Evolutionary conservation across 768 basidiomycete genomes (phyloP).

Genomic region (Gloeopeniophorella convolvens): DNA sequence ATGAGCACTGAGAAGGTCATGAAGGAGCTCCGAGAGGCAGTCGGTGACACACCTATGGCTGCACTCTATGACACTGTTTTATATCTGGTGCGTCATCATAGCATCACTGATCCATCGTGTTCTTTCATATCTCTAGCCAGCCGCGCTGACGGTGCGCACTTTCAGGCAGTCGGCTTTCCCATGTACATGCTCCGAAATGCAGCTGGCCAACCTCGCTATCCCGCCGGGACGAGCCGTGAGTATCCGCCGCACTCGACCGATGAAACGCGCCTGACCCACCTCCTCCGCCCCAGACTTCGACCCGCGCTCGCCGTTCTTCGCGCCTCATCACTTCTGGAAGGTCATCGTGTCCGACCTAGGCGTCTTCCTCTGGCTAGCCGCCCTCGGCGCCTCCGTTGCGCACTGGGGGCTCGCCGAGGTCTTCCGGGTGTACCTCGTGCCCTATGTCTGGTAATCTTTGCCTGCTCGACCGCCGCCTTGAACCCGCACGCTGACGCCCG

Average conservation of each 20-base stretch:
- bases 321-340: slow-evolving; percentile 69
- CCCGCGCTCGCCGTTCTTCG: slow-evolving; percentile 76
- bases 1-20: slow-evolving; percentile 61
- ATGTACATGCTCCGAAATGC: slow-evolving; percentile 77
- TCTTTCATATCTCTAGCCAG: slow-evolving; percentile 45
- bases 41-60: slow-evolving; percentile 86
- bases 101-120: not conserved
- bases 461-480: too few species aligned
- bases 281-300: slow-evolving; percentile 52
- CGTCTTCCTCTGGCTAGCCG: slow-evolving; percentile 63
- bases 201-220: slow-evolving; percentile 80
- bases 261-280: not conserved
- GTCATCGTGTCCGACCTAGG: slow-evolving; percentile 82
- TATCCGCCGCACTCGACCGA: slow-evolving; percentile 28
- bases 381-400: slow-evolving; percentile 48
- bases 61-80: slow-evolving; percentile 45
- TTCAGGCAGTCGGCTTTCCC: slow-evolving; percentile 89
- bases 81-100: slow-evolving; percentile 52
- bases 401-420: slow-evolving; percentile 64
- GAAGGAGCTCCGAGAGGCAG: slow-evolving; percentile 73
- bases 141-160: too few species aligned
- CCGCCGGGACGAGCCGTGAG: slow-evolving; percentile 72
- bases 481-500: not conserved
- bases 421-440: slow-evolving; percentile 73
- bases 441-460: slow-evolving; percentile 89